Conservation (phyloP, 768 basidiomycete genomes). For the Serendipita vermifera region DNA sequence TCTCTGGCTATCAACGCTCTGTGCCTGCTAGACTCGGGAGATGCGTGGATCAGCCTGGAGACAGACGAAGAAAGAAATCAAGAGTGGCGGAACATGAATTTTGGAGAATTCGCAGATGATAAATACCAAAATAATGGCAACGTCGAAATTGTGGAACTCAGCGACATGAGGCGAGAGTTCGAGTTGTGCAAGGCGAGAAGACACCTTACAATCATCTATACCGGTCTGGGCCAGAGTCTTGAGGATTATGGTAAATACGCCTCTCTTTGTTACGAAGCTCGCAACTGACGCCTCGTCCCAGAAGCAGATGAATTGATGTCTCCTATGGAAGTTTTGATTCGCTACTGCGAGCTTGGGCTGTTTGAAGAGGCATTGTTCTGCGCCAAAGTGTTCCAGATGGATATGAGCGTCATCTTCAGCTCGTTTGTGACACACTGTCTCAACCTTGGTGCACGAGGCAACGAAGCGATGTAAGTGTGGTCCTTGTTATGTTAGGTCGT, state of each 20-base stretch:
- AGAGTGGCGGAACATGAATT: constrained; percentile 9
- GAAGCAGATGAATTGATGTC: too few relatives aligned
- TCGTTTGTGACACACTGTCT: background rate
- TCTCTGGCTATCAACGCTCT: constrained; percentile 82
- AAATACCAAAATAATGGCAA: constrained; percentile 48
- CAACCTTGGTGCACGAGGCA: too few relatives aligned
- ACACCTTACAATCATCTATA: background rate
- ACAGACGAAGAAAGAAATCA: constrained; percentile 34
- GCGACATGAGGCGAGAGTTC: constrained; percentile 63
- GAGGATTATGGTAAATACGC: background rate
- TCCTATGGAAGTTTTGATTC: constrained; percentile 49
- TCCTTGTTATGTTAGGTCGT: constrained; percentile 26
- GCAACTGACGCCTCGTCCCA: too few relatives aligned
- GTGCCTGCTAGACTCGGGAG: constrained; percentile 63
- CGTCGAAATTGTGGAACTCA: constrained; percentile 67
- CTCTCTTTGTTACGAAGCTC: too few relatives aligned
- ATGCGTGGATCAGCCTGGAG: constrained; percentile 72
- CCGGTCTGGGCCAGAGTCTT: too few relatives aligned
- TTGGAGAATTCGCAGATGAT: constrained; percentile 34
- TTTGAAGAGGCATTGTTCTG: constrained; percentile 70
- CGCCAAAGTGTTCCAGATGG: constrained; percentile 61
- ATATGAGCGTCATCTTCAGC: constrained; percentile 74
- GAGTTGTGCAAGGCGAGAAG: background rate
- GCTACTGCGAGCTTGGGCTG: constrained; percentile 62
- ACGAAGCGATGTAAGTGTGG: too few relatives aligned